Percentiles rank a stretch among this genome's conserved stretches.
Conservation (phyloP, 2,329 filamentous ascomycete genomes). For the Corniculantispora saksenae region DNA sequence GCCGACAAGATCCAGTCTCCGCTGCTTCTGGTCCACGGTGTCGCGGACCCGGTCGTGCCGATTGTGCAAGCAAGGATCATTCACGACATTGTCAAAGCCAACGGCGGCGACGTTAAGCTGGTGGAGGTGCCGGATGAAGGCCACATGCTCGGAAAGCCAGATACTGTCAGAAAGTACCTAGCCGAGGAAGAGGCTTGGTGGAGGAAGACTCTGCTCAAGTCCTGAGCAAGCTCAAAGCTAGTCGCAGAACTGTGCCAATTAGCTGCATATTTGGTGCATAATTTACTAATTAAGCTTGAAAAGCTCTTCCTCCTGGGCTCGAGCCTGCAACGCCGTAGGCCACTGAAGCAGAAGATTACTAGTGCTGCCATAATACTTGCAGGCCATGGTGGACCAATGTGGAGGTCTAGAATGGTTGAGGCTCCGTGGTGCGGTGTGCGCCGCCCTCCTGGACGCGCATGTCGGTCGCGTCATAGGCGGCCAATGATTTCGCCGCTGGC, state of each 20-base stretch:
- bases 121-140: constrained; percentile 52
- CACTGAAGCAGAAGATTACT: background rate
- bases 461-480: constrained; percentile 1
- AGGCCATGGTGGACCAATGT: constrained; percentile 10
- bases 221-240: background rate
- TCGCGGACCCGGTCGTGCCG: constrained; percentile 58
- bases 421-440: constrained; percentile 14
- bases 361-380: constrained; percentile 4
- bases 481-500: background rate
- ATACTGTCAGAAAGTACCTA: constrained; percentile 41
- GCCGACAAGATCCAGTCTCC: constrained; percentile 50
- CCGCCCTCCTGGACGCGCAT: constrained; percentile 3
- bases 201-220: constrained; percentile 39
- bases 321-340: background rate
- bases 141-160: constrained; percentile 47
- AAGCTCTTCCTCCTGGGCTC: background rate
- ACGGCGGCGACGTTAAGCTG: constrained; percentile 46
- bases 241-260: background rate
- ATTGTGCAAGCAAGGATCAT: constrained; percentile 57
- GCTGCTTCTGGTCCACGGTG: constrained; percentile 58
- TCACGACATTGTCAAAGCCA: constrained; percentile 43
- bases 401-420: constrained; percentile 1
- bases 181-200: constrained; percentile 51
- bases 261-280: background rate
- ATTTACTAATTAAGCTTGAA: background rate